Conservation (phyloP, 345 rosid species). For the Ceriops zippeliana region DNA sequence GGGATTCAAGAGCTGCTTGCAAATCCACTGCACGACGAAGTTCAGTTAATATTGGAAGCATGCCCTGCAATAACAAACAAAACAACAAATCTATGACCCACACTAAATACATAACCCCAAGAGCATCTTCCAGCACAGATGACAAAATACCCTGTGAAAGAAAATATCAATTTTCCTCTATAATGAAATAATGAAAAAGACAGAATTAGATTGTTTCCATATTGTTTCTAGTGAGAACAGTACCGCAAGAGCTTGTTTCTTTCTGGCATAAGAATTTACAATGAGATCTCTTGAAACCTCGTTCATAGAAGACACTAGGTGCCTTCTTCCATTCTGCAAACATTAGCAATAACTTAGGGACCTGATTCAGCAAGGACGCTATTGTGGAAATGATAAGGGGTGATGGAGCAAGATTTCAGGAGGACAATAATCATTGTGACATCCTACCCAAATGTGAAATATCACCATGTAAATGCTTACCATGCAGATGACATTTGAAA, state of each 20-base stretch:
- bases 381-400: too few relatives aligned
- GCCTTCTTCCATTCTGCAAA: constrained; percentile 92
- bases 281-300: constrained; percentile 99
- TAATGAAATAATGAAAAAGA: not conserved
- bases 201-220: not conserved
- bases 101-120: not conserved
- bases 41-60: constrained; percentile 79
- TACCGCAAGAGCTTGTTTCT: constrained; percentile 95
- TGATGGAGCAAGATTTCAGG: not conserved
- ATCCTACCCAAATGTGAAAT: not conserved
- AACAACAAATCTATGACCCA: not conserved
- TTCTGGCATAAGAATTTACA: constrained; percentile 82
- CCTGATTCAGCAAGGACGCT: constrained; percentile 13
- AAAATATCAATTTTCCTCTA: not conserved
- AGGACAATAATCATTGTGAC: not conserved
- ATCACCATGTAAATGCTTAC: constrained; percentile 37
- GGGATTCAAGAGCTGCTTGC: constrained; percentile 79
- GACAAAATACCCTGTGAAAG: not conserved
- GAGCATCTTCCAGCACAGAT: not conserved
- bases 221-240: constrained; percentile 17
- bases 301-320: constrained; percentile 81
- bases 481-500: constrained; percentile 93
- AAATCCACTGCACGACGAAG: constrained; percentile 71
- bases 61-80: constrained; percentile 51
- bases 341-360: constrained; percentile 21